Conservation (phyloP, 768 basidiomycete species). For the Goffeauzyma gilvescens region DNA sequence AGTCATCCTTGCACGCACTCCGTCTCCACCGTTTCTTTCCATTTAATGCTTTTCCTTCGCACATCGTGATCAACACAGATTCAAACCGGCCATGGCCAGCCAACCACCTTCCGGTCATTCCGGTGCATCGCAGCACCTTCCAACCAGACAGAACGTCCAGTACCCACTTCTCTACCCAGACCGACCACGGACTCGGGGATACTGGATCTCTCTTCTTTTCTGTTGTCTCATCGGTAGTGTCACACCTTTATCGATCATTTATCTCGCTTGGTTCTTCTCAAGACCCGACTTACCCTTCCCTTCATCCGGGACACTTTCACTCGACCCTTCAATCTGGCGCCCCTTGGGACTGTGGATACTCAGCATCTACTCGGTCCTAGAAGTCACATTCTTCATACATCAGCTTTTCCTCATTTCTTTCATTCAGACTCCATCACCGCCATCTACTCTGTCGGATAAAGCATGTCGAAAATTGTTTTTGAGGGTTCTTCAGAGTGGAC, state of each 20-base stretch:
- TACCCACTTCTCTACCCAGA: neutral
- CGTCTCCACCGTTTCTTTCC: no score
- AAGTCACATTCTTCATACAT: constrained; percentile 1
- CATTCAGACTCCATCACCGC: constrained; percentile 6
- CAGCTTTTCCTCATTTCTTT: neutral
- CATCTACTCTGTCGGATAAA: constrained; percentile 2
- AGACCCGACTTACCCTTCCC: neutral
- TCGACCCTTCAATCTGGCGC: neutral
- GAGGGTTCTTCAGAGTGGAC: constrained; percentile 4
- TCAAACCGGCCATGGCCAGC: no score
- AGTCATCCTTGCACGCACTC: no score
- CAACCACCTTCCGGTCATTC: no score
- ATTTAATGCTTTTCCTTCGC: no score
- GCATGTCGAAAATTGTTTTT: constrained; percentile 5
- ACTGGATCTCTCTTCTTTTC: neutral
- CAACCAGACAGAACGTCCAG: no score
- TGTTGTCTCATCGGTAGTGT: neutral
- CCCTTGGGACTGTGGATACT: neutral
- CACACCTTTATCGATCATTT: neutral
- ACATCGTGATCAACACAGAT: no score
- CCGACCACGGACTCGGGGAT: neutral
- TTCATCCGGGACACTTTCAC: neutral
- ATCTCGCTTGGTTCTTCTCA: no score
- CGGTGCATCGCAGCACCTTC: no score
- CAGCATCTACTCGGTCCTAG: neutral